These are phyloP conservation scores for Nicotiana sylvestris DNA, from an alignment of 257 asterid species.

Conservation along the genomic window DNA sequence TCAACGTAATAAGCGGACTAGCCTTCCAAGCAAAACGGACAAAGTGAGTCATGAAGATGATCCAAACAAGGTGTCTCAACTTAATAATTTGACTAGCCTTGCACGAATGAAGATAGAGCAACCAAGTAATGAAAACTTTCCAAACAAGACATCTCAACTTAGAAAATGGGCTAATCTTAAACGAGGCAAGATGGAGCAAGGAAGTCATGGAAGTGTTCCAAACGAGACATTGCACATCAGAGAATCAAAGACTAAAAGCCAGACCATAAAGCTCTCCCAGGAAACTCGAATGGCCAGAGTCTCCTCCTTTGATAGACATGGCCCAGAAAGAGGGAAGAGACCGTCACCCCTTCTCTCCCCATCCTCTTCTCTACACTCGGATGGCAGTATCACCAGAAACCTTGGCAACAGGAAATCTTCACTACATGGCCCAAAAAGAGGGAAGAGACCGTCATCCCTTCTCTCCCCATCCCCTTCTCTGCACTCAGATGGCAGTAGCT, in stretches of 20 bases:
- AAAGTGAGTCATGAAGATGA: background rate
- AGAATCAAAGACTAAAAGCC: slow-evolving; percentile 2
- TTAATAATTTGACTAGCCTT: slow-evolving; percentile 12
- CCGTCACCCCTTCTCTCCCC: background rate
- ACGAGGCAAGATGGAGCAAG: background rate
- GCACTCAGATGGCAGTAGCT: slow-evolving; percentile 5
- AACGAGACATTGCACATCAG: background rate
- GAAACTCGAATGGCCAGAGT: background rate
- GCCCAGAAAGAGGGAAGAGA: background rate
- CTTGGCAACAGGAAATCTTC: slow-evolving; percentile 1
- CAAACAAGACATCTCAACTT: slow-evolving; percentile 32
- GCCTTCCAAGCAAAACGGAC: background rate
- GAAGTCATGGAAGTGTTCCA: background rate
- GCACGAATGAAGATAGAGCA: slow-evolving; percentile 9
- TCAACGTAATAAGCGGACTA: background rate
- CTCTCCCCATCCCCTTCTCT: background rate
- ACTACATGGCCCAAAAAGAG: slow-evolving; percentile 1
- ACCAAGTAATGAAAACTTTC: slow-evolving; percentile 17
- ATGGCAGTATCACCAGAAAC: background rate
- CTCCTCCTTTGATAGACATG: slow-evolving; percentile 2
- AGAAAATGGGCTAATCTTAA: background rate
- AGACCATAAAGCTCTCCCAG: background rate
- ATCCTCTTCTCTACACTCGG: background rate
- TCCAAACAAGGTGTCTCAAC: background rate
- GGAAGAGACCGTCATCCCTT: background rate